Conservation (phyloP, 129 eudicot genomes). For the Ambrosia trifida region DNA sequence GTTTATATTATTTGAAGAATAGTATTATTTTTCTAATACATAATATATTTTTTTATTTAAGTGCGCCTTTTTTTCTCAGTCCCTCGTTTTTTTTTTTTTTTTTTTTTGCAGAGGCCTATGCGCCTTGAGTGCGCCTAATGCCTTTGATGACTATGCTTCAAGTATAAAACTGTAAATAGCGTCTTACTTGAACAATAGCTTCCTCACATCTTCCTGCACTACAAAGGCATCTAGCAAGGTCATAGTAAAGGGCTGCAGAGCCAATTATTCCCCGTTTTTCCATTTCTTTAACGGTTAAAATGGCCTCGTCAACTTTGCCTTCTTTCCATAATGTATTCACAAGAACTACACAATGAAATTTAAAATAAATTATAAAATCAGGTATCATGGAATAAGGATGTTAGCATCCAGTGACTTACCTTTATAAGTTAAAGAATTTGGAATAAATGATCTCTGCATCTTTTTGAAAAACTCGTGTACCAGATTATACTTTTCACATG, state of each 20-base stretch:
- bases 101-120: too few relatives aligned
- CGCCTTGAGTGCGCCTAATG: too few relatives aligned
- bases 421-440: slow-evolving; percentile 84
- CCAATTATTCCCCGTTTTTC: slow-evolving; percentile 91
- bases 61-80: too few relatives aligned
- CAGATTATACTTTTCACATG: slow-evolving; percentile 72
- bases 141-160: too few relatives aligned
- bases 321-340: slow-evolving; percentile 80
- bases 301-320: slow-evolving; percentile 81
- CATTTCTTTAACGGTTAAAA: slow-evolving; percentile 68
- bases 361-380: not conserved
- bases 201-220: slow-evolving; percentile 83
- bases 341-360: slow-evolving; percentile 50
- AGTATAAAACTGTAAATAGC: not conserved
- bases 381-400: slow-evolving; percentile 11
- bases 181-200: slow-evolving; percentile 75
- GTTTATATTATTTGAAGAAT: too few relatives aligned
- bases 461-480: slow-evolving; percentile 87
- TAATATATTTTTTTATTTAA: too few relatives aligned
- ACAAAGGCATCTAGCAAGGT: slow-evolving; percentile 97
- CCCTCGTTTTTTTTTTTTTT: too few relatives aligned
- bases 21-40: too few relatives aligned
- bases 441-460: slow-evolving; percentile 65
- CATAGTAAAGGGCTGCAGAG: slow-evolving; percentile 78
- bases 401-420: slow-evolving; percentile 43